Evolutionary conservation across 768 basidiomycete genomes (phyloP), one percentile per base, ranked within the genome.

Genomic region (Pleurotus platypus): DNA sequence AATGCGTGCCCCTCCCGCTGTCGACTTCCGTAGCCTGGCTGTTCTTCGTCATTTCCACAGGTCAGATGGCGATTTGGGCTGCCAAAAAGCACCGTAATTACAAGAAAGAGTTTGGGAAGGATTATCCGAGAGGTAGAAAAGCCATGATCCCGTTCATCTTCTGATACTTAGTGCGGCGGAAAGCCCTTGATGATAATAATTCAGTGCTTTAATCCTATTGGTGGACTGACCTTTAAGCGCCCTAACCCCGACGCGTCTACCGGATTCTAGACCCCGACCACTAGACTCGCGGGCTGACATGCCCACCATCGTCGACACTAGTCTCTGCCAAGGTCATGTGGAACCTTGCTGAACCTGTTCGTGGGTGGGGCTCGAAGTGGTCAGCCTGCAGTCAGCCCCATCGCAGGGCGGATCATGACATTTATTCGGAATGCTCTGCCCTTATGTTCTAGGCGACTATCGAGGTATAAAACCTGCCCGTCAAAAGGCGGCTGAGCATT

Each of bases 21-120:
- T n/a, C 35, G 12, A 5, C 22, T 15, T 22, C 35, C 40, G 24
- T 60, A 90, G 87, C 83, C 16, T 80, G 70, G 60, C 58, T 87
- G 18, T 98, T 96, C 72, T 69, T 83, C 46, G 76, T 73, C 8
- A 78, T 91, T 42, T 78, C 81, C 1, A 74, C 76, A 0, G 80
- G 60, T 35, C 85, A 85, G 63, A 98, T 98, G 94, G 74, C 77
- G 11, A 61, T 80, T 5, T 99, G 97, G 97, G 95, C 95, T 12
- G 64, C 81, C 40, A 93, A 95, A 78, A 98, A 97, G 75, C 95
- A 98, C 64, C 75, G 72, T 55, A 80, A 79, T 53, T 98, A 98
- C 75, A 91, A 86, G 78, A 94, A 88, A 67, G 96, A 99, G 70
- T 97, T 98, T 63, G 94, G 94, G 35, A 86, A 84, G 62, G 83